Conservation (phyloP, 1,139 yeast species). For the Hansenula sp. region DNA sequence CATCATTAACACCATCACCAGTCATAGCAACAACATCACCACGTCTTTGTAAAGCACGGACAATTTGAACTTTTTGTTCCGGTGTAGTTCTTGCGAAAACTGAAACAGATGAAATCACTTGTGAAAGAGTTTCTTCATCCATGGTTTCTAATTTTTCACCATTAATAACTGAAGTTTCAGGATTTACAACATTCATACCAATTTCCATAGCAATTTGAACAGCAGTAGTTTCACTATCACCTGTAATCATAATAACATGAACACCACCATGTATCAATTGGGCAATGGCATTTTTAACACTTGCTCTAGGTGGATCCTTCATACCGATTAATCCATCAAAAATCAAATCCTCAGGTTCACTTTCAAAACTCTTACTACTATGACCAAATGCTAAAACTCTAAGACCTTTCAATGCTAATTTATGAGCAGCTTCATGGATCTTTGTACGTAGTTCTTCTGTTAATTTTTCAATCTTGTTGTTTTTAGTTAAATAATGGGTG, state of each 20-base stretch:
- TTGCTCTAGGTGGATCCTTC: slow-evolving; percentile 95
- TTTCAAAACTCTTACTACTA: slow-evolving; percentile 29
- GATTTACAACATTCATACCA: slow-evolving; percentile 77
- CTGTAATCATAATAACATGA: slow-evolving; percentile 95
- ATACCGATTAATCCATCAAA: slow-evolving; percentile 88
- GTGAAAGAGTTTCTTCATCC: slow-evolving; percentile 64
- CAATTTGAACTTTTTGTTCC: slow-evolving; percentile 89
- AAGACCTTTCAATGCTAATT: slow-evolving; percentile 77
- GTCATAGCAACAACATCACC: slow-evolving; percentile 99
- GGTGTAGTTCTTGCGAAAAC: slow-evolving; percentile 97
- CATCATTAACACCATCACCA: slow-evolving; percentile 98
- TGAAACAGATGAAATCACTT: slow-evolving; percentile 74
- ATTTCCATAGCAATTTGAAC: slow-evolving; percentile 83
- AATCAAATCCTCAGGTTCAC: slow-evolving; percentile 50
- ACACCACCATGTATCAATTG: slow-evolving; percentile 86
- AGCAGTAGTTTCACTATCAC: slow-evolving; percentile 95
- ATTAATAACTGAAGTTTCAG: slow-evolving; percentile 62
- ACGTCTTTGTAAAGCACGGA: slow-evolving; percentile 82
- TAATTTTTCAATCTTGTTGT: slow-evolving; percentile 49
- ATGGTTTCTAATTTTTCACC: slow-evolving; percentile 78
- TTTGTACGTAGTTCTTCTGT: slow-evolving; percentile 42
- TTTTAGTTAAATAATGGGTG: slow-evolving; percentile 50
- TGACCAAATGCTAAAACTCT: slow-evolving; percentile 82
- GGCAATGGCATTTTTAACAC: slow-evolving; percentile 68
- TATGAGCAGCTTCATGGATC: slow-evolving; percentile 52